Evolutionary conservation across 1,139 yeast genomes (phyloP).

Genomic region (Kurtzmaniella natalensis): DNA sequence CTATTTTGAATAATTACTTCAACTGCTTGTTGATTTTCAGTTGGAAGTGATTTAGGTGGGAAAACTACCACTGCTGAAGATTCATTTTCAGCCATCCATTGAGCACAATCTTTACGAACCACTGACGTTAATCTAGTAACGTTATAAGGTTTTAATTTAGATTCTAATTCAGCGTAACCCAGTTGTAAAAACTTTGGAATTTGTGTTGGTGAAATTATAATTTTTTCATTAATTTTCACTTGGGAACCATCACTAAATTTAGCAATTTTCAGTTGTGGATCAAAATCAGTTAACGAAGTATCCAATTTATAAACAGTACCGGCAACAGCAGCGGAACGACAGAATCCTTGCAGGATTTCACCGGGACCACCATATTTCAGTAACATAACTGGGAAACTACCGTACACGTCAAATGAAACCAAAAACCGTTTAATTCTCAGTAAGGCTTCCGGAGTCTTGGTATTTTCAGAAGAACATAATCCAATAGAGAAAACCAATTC

Average conservation of each 20-base stretch:
- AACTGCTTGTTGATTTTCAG: slow-evolving; percentile 66
- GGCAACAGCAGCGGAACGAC: slow-evolving; percentile 97
- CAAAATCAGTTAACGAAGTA: slow-evolving; percentile 59
- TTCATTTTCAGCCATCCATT: slow-evolving; percentile 88
- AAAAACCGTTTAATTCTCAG: slow-evolving; percentile 79
- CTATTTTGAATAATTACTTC: slow-evolving; percentile 86
- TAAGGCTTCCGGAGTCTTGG: slow-evolving; percentile 69
- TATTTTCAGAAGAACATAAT: slow-evolving; percentile 55
- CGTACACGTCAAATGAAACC: slow-evolving; percentile 86
- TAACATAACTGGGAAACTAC: slow-evolving; percentile 87
- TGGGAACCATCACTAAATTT: slow-evolving; percentile 72
- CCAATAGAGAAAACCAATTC: slow-evolving; percentile 88
- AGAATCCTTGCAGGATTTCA: slow-evolving; percentile 93
- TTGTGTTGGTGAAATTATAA: slow-evolving; percentile 70
- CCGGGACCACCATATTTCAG: slow-evolving; percentile 97
- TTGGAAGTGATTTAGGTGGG: slow-evolving; percentile 80
- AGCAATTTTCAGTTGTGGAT: slow-evolving; percentile 63
- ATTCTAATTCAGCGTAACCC: slow-evolving; percentile 25
- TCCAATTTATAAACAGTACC: slow-evolving; percentile 90
- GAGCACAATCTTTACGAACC: slow-evolving; percentile 81
- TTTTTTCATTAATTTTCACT: slow-evolving; percentile 70
- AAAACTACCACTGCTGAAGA: slow-evolving; percentile 84
- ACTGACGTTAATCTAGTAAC: slow-evolving; percentile 76
- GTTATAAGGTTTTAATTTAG: slow-evolving; percentile 37
- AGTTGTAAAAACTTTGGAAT: slow-evolving; percentile 46